phyloP scores from a whole-genome alignment of 345 rosid species.

The Camelina sativa region DNA sequence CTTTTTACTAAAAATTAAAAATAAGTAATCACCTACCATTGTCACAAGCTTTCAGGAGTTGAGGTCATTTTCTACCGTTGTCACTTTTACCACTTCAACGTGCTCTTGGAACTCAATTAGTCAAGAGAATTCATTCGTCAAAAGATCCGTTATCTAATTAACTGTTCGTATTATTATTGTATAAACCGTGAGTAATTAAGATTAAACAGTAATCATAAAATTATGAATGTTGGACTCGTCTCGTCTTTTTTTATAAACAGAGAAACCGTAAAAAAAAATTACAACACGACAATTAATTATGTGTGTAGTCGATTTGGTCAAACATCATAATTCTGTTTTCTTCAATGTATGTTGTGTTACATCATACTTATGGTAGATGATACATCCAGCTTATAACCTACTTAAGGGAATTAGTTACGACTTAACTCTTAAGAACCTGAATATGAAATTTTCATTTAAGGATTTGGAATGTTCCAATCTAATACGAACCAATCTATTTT shows the following conservation, averaged over 20 bases:
- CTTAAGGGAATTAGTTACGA: not conserved
- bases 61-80: not conserved
- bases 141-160: no score
- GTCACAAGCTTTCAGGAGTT: no score
- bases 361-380: slow-evolving; percentile 2
- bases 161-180: no score
- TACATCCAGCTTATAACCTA: not conserved
- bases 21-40: no score
- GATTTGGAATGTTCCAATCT: not conserved
- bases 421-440: not conserved
- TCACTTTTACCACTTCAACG: not conserved
- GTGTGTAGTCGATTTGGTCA: not conserved
- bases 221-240: no score
- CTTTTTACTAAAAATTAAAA: not conserved
- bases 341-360: not conserved
- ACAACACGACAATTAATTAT: not conserved
- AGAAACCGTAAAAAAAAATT: not conserved
- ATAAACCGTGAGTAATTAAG: no score
- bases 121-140: not conserved
- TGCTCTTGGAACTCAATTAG: not conserved
- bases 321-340: slow-evolving; percentile 11
- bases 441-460: not conserved
- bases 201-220: no score
- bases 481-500: not conserved
- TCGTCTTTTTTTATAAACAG: not conserved